Evolutionary conservation across 768 basidiomycete species (phyloP), one percentile per base, ranked within the genome.

Genomic region (Mycena floridula): DNA sequence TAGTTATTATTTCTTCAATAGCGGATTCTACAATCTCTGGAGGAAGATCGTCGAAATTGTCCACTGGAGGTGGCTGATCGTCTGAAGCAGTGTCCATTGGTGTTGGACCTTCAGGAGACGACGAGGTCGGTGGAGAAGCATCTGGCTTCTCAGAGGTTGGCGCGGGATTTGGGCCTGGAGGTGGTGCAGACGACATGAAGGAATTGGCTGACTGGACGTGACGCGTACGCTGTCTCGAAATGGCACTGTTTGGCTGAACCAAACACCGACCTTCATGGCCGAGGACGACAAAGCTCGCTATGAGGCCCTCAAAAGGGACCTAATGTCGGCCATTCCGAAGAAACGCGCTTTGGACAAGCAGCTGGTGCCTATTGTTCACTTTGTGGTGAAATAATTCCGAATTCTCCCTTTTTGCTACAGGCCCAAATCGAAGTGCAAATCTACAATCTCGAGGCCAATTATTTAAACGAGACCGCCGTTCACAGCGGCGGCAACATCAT

Each of bases 31-130:
- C 66, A 53, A 99, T 86, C 26, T 95, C 90, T 50, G 85, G 84
- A 1, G 95, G 92, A 43, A 98, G 86, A 63, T 97, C 94, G 20
- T 82, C 84, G 81, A 89, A 91, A 37, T 81, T 84, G 61, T 94
- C 93, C 60, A 84, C 85, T 5, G 72, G 65, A 0, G 81, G 82
- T 5, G 72, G 66, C 0, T 80, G 69, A 25, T 70, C 70, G 59
- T 88, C 86, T 46, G 85, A 78, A 26, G 83, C 76, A 3, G 79
- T 82, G 60, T 89, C 88, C 88, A 90, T 90, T 36, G 70, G 61
- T 44, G 69, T 55, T 50, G 61, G 53, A 49, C 64, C 45, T 21
- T 60, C 47, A 2, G 64, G 44, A 1, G 63, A 40, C 0, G 72
- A 52, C 1, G 72, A 51, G 0, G 71, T 52, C 1, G 65, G 57